These are phyloP conservation scores for Exophiala viscosa DNA, from an alignment of 2,329 filamentous ascomycete genomes.

Conservation along the genomic window DNA sequence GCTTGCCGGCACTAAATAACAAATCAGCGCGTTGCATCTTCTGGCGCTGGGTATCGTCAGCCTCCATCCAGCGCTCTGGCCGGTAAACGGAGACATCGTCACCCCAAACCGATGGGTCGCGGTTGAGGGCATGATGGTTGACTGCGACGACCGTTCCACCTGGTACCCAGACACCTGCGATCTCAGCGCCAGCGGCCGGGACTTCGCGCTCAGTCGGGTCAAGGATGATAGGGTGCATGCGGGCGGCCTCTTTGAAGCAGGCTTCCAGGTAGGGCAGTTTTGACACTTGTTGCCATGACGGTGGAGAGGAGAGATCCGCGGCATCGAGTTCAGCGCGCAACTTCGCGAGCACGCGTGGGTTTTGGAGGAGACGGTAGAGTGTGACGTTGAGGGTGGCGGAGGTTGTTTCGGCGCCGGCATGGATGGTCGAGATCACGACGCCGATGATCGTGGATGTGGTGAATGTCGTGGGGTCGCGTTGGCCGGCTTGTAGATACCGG, in stretches of 20 bases:
- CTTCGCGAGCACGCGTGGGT: slow-evolving; percentile 9
- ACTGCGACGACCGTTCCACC: slow-evolving; percentile 17
- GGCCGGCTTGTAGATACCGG: slow-evolving; percentile 72
- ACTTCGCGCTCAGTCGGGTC: slow-evolving; percentile 27
- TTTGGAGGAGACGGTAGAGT: slow-evolving; percentile 48
- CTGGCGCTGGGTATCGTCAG: slow-evolving; percentile 26
- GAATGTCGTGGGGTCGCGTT: slow-evolving; percentile 15
- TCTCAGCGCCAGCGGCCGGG: slow-evolving; percentile 16
- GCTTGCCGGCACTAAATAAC: slow-evolving; percentile 8
- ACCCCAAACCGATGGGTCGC: slow-evolving; percentile 37
- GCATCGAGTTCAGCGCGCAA: slow-evolving; percentile 15
- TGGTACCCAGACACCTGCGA: slow-evolving; percentile 15
- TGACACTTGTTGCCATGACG: slow-evolving; percentile 52
- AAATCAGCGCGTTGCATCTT: slow-evolving; percentile 30
- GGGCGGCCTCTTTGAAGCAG: slow-evolving; percentile 15
- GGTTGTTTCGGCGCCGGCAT: slow-evolving; percentile 19
- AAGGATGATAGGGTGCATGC: slow-evolving; percentile 5
- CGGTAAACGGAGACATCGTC: slow-evolving; percentile 37
- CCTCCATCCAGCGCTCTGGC: slow-evolving; percentile 47
- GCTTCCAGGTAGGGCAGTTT: slow-evolving; percentile 43
- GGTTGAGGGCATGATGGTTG: slow-evolving; percentile 40
- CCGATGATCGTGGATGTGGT: slow-evolving; percentile 7
- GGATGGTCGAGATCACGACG: slow-evolving; percentile 18
- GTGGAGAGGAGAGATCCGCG: slow-evolving; percentile 1
- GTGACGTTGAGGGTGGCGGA: slow-evolving; percentile 5